Evolutionary conservation across 768 basidiomycete species (phyloP).

Genomic region (Rhizopogon sp.): DNA sequence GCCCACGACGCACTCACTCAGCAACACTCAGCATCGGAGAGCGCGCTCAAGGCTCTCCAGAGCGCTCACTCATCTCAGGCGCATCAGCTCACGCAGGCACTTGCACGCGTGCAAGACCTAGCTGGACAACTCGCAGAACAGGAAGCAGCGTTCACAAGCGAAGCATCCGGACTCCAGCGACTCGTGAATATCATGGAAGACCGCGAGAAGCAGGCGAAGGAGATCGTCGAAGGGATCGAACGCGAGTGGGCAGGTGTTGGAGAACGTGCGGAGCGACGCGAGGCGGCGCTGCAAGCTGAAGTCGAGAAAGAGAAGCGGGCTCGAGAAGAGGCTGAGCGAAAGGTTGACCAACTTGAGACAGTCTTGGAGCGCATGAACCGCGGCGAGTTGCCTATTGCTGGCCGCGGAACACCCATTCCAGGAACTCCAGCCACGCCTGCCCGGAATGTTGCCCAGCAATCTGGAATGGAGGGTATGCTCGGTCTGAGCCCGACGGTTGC

Average conservation of each 20-base stretch:
- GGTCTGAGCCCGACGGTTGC: conserved; percentile 85
- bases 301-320: conserved; percentile 65
- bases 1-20: conserved; percentile 71
- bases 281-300: conserved; percentile 62
- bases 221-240: conserved; percentile 79
- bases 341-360: conserved; percentile 64
- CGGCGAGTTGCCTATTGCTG: conserved; percentile 63
- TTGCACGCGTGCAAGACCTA: conserved; percentile 70
- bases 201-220: conserved; percentile 79
- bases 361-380: conserved; percentile 68
- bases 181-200: conserved; percentile 84
- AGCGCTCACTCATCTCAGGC: conserved; percentile 65
- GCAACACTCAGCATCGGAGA: conserved; percentile 58
- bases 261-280: conserved; percentile 62
- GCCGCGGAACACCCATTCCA: conserved; percentile 32
- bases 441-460: conserved; percentile 31
- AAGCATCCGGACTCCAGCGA: conserved; percentile 68
- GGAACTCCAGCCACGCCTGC: conserved; percentile 39
- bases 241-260: conserved; percentile 74
- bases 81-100: conserved; percentile 72
- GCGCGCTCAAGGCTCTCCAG: conserved; percentile 69
- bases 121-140: conserved; percentile 79
- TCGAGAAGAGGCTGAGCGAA: conserved; percentile 67
- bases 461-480: conserved; percentile 51
- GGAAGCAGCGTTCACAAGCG: conserved; percentile 76